phyloP scores from a whole-genome alignment of 495 filamentous ascomycete genomes.

The Penicillium riverlandense region DNA sequence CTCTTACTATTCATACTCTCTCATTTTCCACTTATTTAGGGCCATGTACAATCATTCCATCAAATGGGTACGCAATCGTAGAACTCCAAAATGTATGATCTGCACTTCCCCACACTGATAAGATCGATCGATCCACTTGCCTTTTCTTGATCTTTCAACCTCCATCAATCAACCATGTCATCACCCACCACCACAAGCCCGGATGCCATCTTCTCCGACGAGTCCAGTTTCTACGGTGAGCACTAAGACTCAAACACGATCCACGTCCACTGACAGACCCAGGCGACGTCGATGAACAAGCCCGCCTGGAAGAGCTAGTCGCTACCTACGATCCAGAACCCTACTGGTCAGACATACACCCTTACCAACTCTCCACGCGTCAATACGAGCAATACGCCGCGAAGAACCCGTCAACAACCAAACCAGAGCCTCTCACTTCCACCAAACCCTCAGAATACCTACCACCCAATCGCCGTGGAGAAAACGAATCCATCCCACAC shows the following conservation, averaged over 20 bases:
- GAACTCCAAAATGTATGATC: too few species aligned
- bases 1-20: too few species aligned
- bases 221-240: slow-evolving; percentile 68
- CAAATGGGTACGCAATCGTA: too few species aligned
- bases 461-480: slow-evolving; percentile 14
- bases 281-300: slow-evolving; percentile 48
- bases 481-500: slow-evolving; percentile 49
- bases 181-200: not conserved
- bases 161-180: not conserved
- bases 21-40: too few species aligned
- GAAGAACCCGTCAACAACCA: not conserved
- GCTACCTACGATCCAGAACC: slow-evolving; percentile 34
- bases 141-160: not conserved
- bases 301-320: slow-evolving; percentile 25
- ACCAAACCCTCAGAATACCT: slow-evolving; percentile 35
- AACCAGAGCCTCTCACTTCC: slow-evolving; percentile 19
- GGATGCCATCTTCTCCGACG: slow-evolving; percentile 45
- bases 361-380: slow-evolving; percentile 22
- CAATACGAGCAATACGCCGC: slow-evolving; percentile 11
- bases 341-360: slow-evolving; percentile 37
- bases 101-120: not conserved
- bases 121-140: not conserved
- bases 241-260: not conserved
- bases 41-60: too few species aligned
- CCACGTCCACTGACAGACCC: slow-evolving; percentile 10